Evolutionary conservation across 192 early-diverging fungal genomes (phyloP), one percentile per base, ranked within the genome.

Genomic region (Phlyctochytrium planicorne): DNA sequence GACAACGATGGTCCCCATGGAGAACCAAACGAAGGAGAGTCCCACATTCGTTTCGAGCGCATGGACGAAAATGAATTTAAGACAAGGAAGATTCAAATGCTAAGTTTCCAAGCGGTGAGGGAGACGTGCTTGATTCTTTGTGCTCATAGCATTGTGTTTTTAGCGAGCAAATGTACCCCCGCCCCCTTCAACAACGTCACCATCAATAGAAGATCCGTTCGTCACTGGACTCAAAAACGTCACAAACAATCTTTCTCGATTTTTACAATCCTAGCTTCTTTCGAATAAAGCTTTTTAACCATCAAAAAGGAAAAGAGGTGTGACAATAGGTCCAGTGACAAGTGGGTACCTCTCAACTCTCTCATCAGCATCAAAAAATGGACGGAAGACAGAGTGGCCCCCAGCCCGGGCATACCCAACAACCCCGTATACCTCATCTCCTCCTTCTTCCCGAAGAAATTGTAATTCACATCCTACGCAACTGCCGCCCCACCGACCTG

Each of bases 31-130:
- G 59, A 40, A 16, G 52, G 37, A 25, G 69, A 71, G 36, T 87
- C 85, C 55, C 74, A 80, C 27, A 84, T 91, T 36, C 73, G 75
- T 53, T 90, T 91, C 66, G 70, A 77, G 52, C 74, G 74, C 17
- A 52, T 90, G 40, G 68, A 70, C 29, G 87, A 88, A 20, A 47
- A 47, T 47, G 40, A 47, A 20, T 47, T 47, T 20, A 47, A 47
- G 40, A 20, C 40, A 6, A 47, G 20, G 40, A 47, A 47, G 40
- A 47, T 47, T 20, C 40, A 47, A 20, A 47, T 47, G 40, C 40
- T 47, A 20, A 47, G 40, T 20, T 47, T 47, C 40, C 10, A 14
- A 14, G 40, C 40, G 6, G 40, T 47, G 20, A 20, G n/a, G n/a
- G n/a, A n/a, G n/a, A n/a, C n/a, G n/a, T n/a, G 40, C 20, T 47